phyloP scores from a whole-genome alignment of 2,329 filamentous ascomycete genomes.

The Pseudogymnoascus verrucosus region DNA sequence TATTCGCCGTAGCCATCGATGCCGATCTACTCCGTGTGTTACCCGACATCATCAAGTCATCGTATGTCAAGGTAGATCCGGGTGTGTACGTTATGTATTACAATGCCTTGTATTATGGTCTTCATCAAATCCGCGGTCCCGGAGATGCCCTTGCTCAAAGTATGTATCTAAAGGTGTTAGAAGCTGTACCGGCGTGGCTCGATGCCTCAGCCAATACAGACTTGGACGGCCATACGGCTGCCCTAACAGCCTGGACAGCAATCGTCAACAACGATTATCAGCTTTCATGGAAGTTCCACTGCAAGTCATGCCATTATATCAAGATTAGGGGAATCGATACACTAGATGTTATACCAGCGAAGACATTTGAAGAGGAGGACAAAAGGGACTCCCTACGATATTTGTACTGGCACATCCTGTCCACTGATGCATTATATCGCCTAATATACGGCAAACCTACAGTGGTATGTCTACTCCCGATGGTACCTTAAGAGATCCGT shows the following conservation, averaged over 20 bases:
- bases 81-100: constrained; percentile 5
- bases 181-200: not conserved
- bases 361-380: not conserved
- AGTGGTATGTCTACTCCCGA: not conserved
- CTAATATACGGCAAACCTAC: constrained; percentile 1
- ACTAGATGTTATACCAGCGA: not conserved
- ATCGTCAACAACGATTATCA: not conserved
- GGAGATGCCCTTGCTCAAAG: not conserved
- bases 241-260: not conserved
- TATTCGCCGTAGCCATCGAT: not conserved
- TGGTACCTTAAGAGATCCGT: not conserved
- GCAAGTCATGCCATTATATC: not conserved
- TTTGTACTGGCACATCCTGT: constrained; percentile 2
- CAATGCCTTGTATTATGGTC: constrained; percentile 2
- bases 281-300: constrained; percentile 8
- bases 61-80: not conserved
- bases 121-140: not conserved
- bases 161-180: not conserved
- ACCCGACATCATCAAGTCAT: not conserved
- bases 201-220: not conserved
- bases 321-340: not conserved
- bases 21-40: not conserved
- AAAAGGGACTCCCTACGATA: not conserved
- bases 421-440: constrained; percentile 2
- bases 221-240: not conserved